phyloP scores from a whole-genome alignment of 495 filamentous ascomycete genomes.

The Penicillium longicatenatum region DNA sequence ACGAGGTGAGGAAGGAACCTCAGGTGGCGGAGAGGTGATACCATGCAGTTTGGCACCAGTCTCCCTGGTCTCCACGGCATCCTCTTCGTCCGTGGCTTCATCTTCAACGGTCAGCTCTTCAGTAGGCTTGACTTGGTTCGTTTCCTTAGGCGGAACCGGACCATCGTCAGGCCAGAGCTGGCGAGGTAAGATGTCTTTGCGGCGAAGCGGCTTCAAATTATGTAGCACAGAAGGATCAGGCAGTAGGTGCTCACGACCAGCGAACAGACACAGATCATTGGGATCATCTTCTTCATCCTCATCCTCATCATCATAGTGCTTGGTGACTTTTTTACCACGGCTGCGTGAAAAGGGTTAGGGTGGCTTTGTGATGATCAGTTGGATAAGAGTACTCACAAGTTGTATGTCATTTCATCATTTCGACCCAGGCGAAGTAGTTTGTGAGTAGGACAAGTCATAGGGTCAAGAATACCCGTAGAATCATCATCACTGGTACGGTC shows the following conservation, averaged over 20 bases:
- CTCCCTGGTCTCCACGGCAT: conserved; percentile 50
- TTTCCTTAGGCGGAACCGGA: neutral
- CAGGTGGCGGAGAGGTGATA: conserved; percentile 50
- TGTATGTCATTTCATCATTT: conserved; percentile 16
- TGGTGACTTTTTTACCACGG: conserved; percentile 88
- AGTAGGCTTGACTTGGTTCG: neutral
- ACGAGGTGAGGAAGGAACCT: conserved; percentile 40
- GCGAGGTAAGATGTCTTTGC: conserved; percentile 78
- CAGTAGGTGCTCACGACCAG: conserved; percentile 27
- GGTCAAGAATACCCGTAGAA: neutral
- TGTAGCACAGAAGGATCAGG: conserved; percentile 15
- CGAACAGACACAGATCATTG: conserved; percentile 48
- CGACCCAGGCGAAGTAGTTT: neutral
- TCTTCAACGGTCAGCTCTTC: conserved; percentile 42
- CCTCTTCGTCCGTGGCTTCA: conserved; percentile 59
- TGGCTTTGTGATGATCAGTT: conserved; percentile 21
- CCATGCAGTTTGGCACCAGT: conserved; percentile 44
- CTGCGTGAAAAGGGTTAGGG: conserved; percentile 67
- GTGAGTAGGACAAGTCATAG: conserved; percentile 8
- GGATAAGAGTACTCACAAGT: conserved; percentile 19
- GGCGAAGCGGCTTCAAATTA: conserved; percentile 59
- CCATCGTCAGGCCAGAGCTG: conserved; percentile 67
- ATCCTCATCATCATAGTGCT: conserved; percentile 51
- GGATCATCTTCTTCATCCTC: conserved; percentile 53
- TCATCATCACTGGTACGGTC: neutral